Evolutionary conservation across 2,329 filamentous ascomycete species (phyloP).

Genomic region (Botrytis medusae): DNA sequence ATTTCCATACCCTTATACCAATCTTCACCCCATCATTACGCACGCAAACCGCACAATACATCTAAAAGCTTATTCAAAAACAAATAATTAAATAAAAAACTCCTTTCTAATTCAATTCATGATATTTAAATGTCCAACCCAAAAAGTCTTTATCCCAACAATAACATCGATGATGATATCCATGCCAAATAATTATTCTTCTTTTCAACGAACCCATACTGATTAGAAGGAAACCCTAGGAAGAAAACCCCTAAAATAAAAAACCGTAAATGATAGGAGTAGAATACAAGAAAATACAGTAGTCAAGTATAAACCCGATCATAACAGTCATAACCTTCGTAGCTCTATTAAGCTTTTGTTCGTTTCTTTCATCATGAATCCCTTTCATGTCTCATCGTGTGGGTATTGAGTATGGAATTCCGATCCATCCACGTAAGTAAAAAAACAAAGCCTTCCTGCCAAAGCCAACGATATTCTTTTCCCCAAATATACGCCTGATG

Average conservation of each 20-base stretch:
- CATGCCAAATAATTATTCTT: slow-evolving; percentile 8
- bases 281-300: slow-evolving; percentile 21
- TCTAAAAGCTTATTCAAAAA: not conserved
- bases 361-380: slow-evolving; percentile 13
- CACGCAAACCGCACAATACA: not conserved
- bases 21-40: not conserved
- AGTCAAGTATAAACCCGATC: slow-evolving; percentile 22
- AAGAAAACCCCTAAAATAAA: not conserved
- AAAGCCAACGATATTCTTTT: slow-evolving; percentile 12
- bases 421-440: not conserved
- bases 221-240: not conserved
- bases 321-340: slow-evolving; percentile 22
- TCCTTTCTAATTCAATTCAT: slow-evolving; percentile 4
- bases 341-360: slow-evolving; percentile 21
- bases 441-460: not conserved
- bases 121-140: slow-evolving; percentile 2
- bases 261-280: slow-evolving; percentile 21
- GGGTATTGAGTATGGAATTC: not conserved
- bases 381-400: slow-evolving; percentile 4
- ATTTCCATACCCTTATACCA: not conserved
- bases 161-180: not conserved
- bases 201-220: not conserved
- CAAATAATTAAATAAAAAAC: not conserved
- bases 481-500: slow-evolving; percentile 12
- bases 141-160: not conserved